A percentile compares a stretch with the other conserved stretches of the same genome.
These are phyloP conservation scores for Agrocybe praecox DNA, from an alignment of 768 basidiomycete species.

Conservation along the genomic window DNA sequence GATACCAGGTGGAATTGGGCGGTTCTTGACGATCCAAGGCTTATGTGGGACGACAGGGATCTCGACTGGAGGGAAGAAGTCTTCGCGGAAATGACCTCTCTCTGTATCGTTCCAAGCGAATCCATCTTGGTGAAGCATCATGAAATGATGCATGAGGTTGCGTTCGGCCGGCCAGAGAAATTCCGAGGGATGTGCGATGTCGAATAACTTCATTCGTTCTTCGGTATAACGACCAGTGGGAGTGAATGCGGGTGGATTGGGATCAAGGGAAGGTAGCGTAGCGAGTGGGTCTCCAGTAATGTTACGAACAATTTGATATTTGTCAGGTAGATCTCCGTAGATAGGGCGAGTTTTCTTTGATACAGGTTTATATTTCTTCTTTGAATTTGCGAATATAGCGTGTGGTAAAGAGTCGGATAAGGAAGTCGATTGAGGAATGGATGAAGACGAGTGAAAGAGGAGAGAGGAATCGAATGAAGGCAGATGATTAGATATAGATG, in stretches of 20 bases:
- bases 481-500: neutral
- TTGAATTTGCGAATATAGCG: neutral
- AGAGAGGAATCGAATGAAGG: neutral
- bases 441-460: neutral
- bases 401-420: no score
- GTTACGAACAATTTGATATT: constrained; percentile 8
- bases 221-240: constrained; percentile 19
- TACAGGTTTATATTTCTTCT: constrained; percentile 14
- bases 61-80: no score
- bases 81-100: no score
- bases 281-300: constrained; percentile 12
- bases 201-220: constrained; percentile 15
- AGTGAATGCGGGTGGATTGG: constrained; percentile 9
- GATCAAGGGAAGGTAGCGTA: constrained; percentile 1
- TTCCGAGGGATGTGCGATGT: constrained; percentile 6
- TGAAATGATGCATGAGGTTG: constrained; percentile 31
- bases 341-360: constrained; percentile 3
- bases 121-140: no score
- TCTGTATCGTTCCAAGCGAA: no score
- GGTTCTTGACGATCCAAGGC: no score
- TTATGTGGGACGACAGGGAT: no score
- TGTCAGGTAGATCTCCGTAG: constrained; percentile 2
- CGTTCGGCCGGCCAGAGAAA: constrained; percentile 36
- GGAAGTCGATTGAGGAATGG: no score
- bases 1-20: no score